Conservation (phyloP, 768 basidiomycete genomes). For the Hebeloma cylindrosporum region DNA sequence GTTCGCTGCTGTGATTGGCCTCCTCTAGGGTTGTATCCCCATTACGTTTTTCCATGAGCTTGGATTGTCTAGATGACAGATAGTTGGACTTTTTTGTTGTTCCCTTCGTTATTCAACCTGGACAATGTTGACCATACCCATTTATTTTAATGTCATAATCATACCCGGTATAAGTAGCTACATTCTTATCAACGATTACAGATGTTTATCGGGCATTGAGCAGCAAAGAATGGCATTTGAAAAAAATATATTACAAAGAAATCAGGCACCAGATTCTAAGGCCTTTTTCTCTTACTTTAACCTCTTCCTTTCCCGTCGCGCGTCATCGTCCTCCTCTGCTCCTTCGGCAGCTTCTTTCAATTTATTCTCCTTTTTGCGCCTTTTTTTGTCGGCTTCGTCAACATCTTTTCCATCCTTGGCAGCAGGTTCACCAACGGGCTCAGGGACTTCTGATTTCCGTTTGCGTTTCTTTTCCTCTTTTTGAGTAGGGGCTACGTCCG, state of each 20-base stretch:
- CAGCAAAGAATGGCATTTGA: too few species aligned
- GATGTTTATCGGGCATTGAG: slow-evolving; percentile 19
- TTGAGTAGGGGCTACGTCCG: slow-evolving; percentile 26
- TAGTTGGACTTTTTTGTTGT: slow-evolving; percentile 25
- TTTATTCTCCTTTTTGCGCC: slow-evolving; percentile 65
- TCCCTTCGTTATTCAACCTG: slow-evolving; percentile 20
- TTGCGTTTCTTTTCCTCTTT: slow-evolving; percentile 86
- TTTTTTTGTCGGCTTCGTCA: slow-evolving; percentile 58
- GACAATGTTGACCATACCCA: slow-evolving; percentile 23
- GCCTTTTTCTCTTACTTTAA: slow-evolving; percentile 71
- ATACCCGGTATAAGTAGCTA: slow-evolving; percentile 17
- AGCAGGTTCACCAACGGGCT: slow-evolving; percentile 41
- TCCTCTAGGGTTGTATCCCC: slow-evolving; percentile 10
- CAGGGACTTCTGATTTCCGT: slow-evolving; percentile 64
- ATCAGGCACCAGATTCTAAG: slow-evolving; percentile 41
- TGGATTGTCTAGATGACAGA: slow-evolving; percentile 25
- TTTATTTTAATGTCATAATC: slow-evolving; percentile 9
- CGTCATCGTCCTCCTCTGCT: slow-evolving; percentile 56
- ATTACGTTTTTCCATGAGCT: slow-evolving; percentile 23
- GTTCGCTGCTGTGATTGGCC: slow-evolving; percentile 30
- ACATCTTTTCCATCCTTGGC: slow-evolving; percentile 35
- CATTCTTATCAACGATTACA: slow-evolving; percentile 11
- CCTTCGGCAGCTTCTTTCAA: slow-evolving; percentile 43
- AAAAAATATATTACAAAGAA: too few species aligned
- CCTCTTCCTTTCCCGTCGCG: slow-evolving; percentile 59